Evolutionary conservation across 2,329 filamentous ascomycete species (phyloP).

Genomic region (Diaporthe sp.): DNA sequence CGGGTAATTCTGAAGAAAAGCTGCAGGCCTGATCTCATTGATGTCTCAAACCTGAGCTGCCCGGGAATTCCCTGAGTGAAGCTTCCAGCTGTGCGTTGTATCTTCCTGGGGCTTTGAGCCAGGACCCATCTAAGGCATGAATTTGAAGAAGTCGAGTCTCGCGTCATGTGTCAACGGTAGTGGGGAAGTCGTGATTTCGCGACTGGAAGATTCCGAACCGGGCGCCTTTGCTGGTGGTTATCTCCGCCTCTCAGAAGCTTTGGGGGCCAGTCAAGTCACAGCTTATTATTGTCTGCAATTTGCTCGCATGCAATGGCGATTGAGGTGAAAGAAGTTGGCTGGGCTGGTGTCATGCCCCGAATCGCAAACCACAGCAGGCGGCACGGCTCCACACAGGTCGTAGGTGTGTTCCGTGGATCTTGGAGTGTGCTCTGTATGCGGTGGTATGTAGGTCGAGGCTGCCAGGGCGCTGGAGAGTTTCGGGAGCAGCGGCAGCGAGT

Average conservation of each 20-base stretch:
- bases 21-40: constrained; percentile 44
- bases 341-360: not conserved
- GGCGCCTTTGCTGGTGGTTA: constrained; percentile 17
- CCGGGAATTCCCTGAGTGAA: constrained; percentile 18
- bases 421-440: not conserved
- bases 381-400: constrained; percentile 5
- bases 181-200: constrained; percentile 25
- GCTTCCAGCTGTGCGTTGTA: constrained; percentile 2
- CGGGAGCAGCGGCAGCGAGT: constrained; percentile 30
- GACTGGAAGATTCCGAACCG: constrained; percentile 17
- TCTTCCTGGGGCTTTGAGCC: constrained; percentile 1
- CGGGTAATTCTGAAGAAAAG: constrained; percentile 41
- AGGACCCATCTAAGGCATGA: constrained; percentile 17
- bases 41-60: constrained; percentile 41
- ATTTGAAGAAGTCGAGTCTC: constrained; percentile 12
- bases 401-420: not conserved
- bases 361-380: constrained; percentile 10
- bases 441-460: constrained; percentile 12
- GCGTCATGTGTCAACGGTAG: constrained; percentile 21
- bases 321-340: not conserved
- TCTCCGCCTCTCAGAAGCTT: constrained; percentile 8
- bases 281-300: not conserved
- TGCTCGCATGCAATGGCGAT: not conserved
- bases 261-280: not conserved
- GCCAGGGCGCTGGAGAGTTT: constrained; percentile 30